Base-by-base conservation (phyloP, 345 rosid genomes). In the Hibiscus tridactylites region DNA sequence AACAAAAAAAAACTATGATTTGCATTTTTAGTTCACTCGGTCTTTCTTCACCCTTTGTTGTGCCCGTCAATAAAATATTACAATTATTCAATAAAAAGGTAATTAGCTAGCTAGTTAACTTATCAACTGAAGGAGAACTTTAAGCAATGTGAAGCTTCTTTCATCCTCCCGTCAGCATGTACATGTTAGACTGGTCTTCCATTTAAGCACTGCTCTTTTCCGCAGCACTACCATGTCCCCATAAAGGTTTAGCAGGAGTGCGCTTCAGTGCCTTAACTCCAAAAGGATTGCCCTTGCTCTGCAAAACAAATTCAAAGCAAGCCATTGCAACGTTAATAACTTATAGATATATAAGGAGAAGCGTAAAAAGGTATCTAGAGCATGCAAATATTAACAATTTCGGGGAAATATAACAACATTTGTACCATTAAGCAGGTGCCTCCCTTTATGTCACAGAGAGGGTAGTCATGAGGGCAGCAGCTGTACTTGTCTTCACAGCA, bases 391-490 rank as follows among this genome's bases (percentile, higher is more conserved):
- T 37, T 9, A 37, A 17, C 10, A 21, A 21, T 56, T 42, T 44
- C 3, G 1, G 47, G 47, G 47, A 44, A 44, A 44, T 9, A 44
- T 44, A 44, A 9, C 3, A 44, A 42, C 13, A 8, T 59, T 28
- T 80, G 82, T 77, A 95, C 99, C 84, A 79, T 76, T 75, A 83
- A 71, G 82, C 99, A 95, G 61, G 89, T 86, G 65, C 96, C 97
- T 2, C 75, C 74, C 0, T 75, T 65, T 61, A 88, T 37, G 60
- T 91, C 82, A 71, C 99, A 95, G 74, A 92, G 56, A 0, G 99
- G 99, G 74, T 83, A 90, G 42, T 92, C 96, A 6, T 81, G 89
- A 1, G 99, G 99, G 82, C 97, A 92, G 81, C 97, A 95, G 58
- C 96, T 90, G 21, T 84, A 75, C 49, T 83, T 78, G 71, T 95